phyloP scores from a whole-genome alignment of 106 monocot genomes.

The Apostasia ramifera region DNA sequence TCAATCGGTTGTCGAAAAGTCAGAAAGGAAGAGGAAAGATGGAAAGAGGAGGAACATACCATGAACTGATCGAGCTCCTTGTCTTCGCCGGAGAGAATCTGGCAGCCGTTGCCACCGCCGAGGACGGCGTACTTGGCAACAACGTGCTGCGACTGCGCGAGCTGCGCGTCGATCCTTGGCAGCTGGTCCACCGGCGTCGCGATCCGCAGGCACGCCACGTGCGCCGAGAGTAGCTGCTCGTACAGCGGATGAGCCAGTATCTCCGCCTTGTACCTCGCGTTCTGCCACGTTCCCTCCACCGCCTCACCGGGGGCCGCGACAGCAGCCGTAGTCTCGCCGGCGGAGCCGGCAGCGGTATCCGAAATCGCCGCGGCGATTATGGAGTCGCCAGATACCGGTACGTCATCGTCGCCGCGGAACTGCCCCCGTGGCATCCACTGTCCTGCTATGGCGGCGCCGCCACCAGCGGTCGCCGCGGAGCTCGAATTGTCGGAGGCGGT shows the following conservation, averaged over 20 bases:
- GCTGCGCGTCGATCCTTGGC: constrained; percentile 75
- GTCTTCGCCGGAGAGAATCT: constrained; percentile 16
- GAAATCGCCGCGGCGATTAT: constrained; percentile 22
- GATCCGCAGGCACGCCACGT: constrained; percentile 64
- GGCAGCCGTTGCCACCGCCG: constrained; percentile 7
- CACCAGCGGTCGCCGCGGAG: constrained; percentile 2
- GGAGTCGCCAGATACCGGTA: constrained; percentile 19
- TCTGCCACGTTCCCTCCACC: constrained; percentile 29
- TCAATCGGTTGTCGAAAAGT: no score
- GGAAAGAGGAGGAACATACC: constrained; percentile 16
- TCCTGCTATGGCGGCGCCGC: not conserved
- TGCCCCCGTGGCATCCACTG: constrained; percentile 1
- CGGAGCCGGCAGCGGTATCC: constrained; percentile 4
- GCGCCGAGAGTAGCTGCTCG: constrained; percentile 74
- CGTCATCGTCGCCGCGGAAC: constrained; percentile 11
- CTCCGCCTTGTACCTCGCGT: constrained; percentile 55
- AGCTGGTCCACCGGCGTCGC: constrained; percentile 83
- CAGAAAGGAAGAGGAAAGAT: not conserved
- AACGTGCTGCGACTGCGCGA: constrained; percentile 55
- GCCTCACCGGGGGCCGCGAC: not conserved
- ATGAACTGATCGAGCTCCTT: constrained; percentile 80
- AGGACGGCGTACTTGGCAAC: constrained; percentile 52
- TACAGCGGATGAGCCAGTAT: constrained; percentile 60
- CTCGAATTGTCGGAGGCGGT: constrained; percentile 19
- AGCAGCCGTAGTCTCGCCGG: not conserved